A percentile compares a stretch with the other conserved stretches of the same genome.
phyloP scores from a whole-genome alignment of 768 basidiomycete species.

The Megacollybia marginata region DNA sequence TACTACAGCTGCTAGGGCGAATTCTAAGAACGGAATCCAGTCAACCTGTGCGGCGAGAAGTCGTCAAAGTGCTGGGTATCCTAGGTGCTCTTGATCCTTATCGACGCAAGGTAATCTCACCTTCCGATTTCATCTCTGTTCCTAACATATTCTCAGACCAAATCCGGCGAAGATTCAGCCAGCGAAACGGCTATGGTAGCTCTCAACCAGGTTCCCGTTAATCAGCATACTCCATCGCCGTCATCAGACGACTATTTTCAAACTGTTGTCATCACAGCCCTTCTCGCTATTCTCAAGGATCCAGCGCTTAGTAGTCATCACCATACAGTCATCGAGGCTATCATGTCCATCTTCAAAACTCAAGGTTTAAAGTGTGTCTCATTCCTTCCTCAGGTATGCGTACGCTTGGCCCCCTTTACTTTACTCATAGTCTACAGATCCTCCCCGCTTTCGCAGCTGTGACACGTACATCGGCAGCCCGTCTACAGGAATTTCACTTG shows the following conservation, averaged over 20 bases:
- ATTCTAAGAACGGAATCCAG: slow-evolving; percentile 79
- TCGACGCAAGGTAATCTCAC: slow-evolving; percentile 67
- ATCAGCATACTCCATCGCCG: slow-evolving; percentile 50
- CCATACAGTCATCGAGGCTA: slow-evolving; percentile 91
- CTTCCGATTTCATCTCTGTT: slow-evolving; percentile 2
- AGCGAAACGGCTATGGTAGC: slow-evolving; percentile 53
- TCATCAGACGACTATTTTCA: slow-evolving; percentile 96
- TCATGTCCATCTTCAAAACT: slow-evolving; percentile 99
- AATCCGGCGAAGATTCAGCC: slow-evolving; percentile 56
- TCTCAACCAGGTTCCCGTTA: slow-evolving; percentile 63
- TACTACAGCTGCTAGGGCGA: slow-evolving; percentile 77
- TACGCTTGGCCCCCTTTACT: neutral
- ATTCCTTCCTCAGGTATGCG: slow-evolving; percentile 81
- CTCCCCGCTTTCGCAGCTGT: slow-evolving; percentile 92
- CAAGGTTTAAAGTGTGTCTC: slow-evolving; percentile 95
- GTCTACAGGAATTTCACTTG: slow-evolving; percentile 87
- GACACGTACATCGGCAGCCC: slow-evolving; percentile 71
- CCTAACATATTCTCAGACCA: slow-evolving; percentile 33
- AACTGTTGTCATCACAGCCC: slow-evolving; percentile 84
- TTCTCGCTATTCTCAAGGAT: slow-evolving; percentile 84
- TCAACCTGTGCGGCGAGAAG: slow-evolving; percentile 70
- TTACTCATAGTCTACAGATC: slow-evolving; percentile 43
- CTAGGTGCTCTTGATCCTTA: slow-evolving; percentile 96
- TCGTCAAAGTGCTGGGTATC: slow-evolving; percentile 92
- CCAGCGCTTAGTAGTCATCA: slow-evolving; percentile 81